Evolutionary conservation across 129 eudicot species (phyloP).

Genomic region (Tanacetum coccineum): DNA sequence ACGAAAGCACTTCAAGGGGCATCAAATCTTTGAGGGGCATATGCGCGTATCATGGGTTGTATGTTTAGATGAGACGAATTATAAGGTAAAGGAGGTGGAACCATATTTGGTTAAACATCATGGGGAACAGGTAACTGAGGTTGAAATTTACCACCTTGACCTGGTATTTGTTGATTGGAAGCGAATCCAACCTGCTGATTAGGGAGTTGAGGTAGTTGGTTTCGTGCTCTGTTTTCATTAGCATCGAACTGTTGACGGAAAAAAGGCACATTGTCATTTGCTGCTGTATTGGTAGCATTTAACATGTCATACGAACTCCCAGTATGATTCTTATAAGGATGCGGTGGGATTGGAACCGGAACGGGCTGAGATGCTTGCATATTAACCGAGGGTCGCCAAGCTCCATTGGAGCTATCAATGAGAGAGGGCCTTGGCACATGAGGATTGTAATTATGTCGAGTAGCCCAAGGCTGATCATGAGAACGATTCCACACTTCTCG

Average conservation of each 20-base stretch:
- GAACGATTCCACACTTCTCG: slow-evolving; percentile 46
- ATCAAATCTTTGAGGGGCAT: slow-evolving; percentile 44
- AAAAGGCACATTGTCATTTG: slow-evolving; percentile 35
- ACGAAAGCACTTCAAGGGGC: slow-evolving; percentile 22
- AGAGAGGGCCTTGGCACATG: slow-evolving; percentile 41
- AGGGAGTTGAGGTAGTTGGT: slow-evolving; percentile 31
- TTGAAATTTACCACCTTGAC: slow-evolving; percentile 31
- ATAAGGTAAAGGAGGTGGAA: slow-evolving; percentile 30
- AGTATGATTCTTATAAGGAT: slow-evolving; percentile 39
- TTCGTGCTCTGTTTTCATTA: slow-evolving; percentile 24
- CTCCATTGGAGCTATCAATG: slow-evolving; percentile 39
- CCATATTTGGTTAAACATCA: slow-evolving; percentile 41
- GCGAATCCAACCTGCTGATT: slow-evolving; percentile 20
- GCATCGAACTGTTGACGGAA: slow-evolving; percentile 31
- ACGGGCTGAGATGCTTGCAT: slow-evolving; percentile 35
- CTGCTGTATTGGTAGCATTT: slow-evolving; percentile 30
- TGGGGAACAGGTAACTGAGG: slow-evolving; percentile 42
- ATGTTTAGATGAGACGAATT: slow-evolving; percentile 7
- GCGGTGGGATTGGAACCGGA: slow-evolving; percentile 28
- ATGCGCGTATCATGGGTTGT: slow-evolving; percentile 43
- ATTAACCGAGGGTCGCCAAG: slow-evolving; percentile 51
- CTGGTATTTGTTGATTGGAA: slow-evolving; percentile 31
- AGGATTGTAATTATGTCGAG: slow-evolving; percentile 38
- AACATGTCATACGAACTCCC: slow-evolving; percentile 34
- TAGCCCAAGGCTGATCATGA: slow-evolving; percentile 36